A percentile compares a stretch with the other conserved stretches of the same genome.
Conservation (phyloP, 169 alveolate genomes). For the Babesia ovata region DNA sequence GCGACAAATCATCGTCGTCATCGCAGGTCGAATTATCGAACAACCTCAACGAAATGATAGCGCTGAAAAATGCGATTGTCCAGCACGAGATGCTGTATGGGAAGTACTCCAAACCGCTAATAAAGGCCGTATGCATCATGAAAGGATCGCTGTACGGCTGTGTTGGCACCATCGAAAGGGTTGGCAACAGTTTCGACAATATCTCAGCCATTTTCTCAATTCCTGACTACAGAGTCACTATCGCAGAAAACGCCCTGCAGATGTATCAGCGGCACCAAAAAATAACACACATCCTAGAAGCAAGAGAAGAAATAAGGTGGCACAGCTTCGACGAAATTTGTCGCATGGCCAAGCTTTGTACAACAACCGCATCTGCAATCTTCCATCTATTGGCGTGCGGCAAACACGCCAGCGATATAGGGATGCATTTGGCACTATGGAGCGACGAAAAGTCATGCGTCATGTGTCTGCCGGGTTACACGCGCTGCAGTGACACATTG, state of each 20-base stretch:
- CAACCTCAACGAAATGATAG: conserved; percentile 49
- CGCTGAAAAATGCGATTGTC: conserved; percentile 28
- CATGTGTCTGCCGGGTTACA: conserved; percentile 68
- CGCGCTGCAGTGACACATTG: conserved; percentile 18
- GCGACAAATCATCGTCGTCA: background rate
- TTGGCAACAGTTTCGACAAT: conserved; percentile 54
- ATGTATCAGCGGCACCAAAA: conserved; percentile 1
- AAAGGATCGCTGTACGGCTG: conserved; percentile 57
- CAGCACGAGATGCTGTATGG: conserved; percentile 54
- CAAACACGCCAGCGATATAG: conserved; percentile 33
- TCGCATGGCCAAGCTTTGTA: background rate
- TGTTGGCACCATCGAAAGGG: conserved; percentile 48
- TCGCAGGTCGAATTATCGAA: conserved; percentile 14
- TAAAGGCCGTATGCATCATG: conserved; percentile 57
- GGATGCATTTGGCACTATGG: conserved; percentile 55
- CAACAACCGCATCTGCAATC: conserved; percentile 19
- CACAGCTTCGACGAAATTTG: conserved; percentile 43
- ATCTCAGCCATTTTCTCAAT: conserved; percentile 47
- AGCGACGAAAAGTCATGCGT: conserved; percentile 26
- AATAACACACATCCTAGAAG: conserved; percentile 1
- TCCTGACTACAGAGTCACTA: conserved; percentile 40
- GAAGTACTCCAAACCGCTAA: conserved; percentile 35
- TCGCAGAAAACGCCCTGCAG: conserved; percentile 37
- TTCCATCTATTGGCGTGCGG: conserved; percentile 35
- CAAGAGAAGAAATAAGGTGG: conserved; percentile 12